These are phyloP conservation scores for Stropharia rugosoannulata DNA, from an alignment of 768 basidiomycete species.

Conservation along the genomic window DNA sequence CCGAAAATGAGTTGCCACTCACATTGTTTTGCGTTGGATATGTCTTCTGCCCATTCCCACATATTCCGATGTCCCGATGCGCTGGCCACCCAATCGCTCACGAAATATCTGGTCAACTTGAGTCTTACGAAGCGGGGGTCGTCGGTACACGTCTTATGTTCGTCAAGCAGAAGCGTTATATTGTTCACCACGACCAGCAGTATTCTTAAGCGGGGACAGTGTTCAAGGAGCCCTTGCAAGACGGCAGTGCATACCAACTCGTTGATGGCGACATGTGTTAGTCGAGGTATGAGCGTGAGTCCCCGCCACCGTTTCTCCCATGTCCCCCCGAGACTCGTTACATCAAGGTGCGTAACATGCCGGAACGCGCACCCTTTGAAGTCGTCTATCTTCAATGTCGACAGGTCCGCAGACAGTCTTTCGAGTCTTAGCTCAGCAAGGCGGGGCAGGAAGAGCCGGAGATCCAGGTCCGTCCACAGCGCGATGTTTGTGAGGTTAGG, in stretches of 20 bases:
- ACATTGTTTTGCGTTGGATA: conserved; percentile 3
- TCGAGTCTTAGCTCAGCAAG: neutral
- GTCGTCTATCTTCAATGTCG: neutral
- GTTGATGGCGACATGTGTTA: conserved; percentile 12
- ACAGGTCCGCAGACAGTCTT: conserved; percentile 1
- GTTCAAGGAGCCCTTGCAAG: neutral
- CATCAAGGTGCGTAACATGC: conserved; percentile 8
- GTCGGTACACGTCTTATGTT: neutral
- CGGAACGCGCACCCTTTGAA: conserved; percentile 1
- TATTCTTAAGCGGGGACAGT: neutral
- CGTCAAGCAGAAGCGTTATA: neutral
- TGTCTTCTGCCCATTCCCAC: conserved; percentile 10
- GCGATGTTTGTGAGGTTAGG: conserved; percentile 1
- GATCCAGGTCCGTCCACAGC: neutral
- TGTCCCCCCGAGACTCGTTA: neutral
- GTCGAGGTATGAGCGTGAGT: neutral
- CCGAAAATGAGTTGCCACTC: neutral
- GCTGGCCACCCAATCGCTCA: conserved; percentile 6
- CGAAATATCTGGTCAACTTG: neutral
- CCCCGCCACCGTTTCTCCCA: neutral
- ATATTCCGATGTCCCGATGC: conserved; percentile 6
- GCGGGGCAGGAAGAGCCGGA: neutral
- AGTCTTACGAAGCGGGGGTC: conserved; percentile 12
- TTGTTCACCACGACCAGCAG: neutral
- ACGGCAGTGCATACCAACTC: neutral